Conservation (phyloP, 2,329 filamentous ascomycete species). For the Aspergillus brasiliensis region DNA sequence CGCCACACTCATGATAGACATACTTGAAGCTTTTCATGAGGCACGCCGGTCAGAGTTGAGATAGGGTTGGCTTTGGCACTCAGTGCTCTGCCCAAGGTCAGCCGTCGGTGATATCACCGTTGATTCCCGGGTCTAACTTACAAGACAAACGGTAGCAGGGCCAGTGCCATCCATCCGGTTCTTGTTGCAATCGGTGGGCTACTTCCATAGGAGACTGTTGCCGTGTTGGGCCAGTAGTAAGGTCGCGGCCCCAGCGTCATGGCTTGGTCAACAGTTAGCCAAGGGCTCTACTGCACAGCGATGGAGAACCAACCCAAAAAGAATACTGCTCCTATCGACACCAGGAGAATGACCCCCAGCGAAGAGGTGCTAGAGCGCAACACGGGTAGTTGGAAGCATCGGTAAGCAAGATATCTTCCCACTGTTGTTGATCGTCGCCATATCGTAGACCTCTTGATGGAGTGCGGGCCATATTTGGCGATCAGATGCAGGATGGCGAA, state of each 20-base stretch:
- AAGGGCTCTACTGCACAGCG: background rate
- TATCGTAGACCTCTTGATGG: constrained; percentile 24
- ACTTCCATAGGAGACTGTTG: constrained; percentile 46
- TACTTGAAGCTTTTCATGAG: constrained; percentile 59
- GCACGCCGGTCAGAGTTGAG: constrained; percentile 56
- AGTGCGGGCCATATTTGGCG: constrained; percentile 31
- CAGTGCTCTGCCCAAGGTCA: constrained; percentile 39
- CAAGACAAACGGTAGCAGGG: constrained; percentile 55
- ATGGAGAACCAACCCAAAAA: constrained; percentile 44
- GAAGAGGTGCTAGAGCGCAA: constrained; percentile 49
- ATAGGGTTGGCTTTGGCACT: constrained; percentile 61
- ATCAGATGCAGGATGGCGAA: constrained; percentile 49
- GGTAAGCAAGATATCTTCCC: constrained; percentile 48
- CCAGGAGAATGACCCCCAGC: constrained; percentile 48
- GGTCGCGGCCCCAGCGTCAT: constrained; percentile 54
- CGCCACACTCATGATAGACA: background rate
- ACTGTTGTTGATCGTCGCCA: constrained; percentile 40
- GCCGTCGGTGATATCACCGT: too few species aligned
- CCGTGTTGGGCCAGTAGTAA: constrained; percentile 58
- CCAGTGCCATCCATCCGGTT: constrained; percentile 56
- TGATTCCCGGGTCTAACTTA: constrained; percentile 18
- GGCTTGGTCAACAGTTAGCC: constrained; percentile 25
- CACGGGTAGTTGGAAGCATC: constrained; percentile 35
- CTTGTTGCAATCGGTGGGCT: constrained; percentile 58
- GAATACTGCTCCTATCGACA: constrained; percentile 46